These are phyloP conservation scores for Macrolepiota albuminosa DNA, from an alignment of 768 basidiomycete species.

Conservation along the genomic window DNA sequence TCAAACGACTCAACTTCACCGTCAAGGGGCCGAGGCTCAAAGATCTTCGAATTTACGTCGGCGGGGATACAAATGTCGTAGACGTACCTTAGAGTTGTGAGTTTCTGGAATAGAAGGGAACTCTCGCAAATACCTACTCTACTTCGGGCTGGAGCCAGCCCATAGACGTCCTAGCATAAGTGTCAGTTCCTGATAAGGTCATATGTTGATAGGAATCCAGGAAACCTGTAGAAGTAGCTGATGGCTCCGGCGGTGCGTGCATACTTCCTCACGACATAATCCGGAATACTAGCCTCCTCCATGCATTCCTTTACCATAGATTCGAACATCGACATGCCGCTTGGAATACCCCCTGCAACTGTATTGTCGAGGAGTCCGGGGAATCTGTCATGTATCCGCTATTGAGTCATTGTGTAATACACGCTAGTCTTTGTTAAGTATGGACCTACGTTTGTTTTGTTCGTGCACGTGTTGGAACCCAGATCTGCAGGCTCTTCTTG, in stretches of 20 bases:
- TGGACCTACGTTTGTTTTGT: slow-evolving; percentile 83
- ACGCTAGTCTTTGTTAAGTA: neutral
- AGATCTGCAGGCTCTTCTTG: slow-evolving; percentile 49
- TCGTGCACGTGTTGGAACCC: slow-evolving; percentile 82
- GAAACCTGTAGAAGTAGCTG: slow-evolving; percentile 77
- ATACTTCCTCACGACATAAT: slow-evolving; percentile 54
- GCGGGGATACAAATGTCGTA: slow-evolving; percentile 78
- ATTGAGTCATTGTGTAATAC: neutral
- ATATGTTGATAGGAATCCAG: neutral
- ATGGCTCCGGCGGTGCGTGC: slow-evolving; percentile 62
- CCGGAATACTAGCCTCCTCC: slow-evolving; percentile 86
- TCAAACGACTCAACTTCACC: slow-evolving; percentile 95
- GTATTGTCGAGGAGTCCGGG: slow-evolving; percentile 88
- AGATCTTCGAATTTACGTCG: slow-evolving; percentile 37
- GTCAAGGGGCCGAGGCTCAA: slow-evolving; percentile 73
- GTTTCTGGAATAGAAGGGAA: neutral
- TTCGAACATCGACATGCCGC: slow-evolving; percentile 68
- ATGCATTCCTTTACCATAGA: slow-evolving; percentile 85
- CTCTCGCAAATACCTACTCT: slow-evolving; percentile 45
- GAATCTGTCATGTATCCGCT: neutral
- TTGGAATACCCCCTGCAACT: slow-evolving; percentile 88
- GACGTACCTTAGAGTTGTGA: slow-evolving; percentile 50
- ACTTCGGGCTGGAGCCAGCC: slow-evolving; percentile 90
- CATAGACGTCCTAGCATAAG: slow-evolving; percentile 39
- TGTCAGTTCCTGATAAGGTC: neutral